A percentile compares a stretch with the other conserved stretches of the same genome.
Conservation (phyloP, 768 basidiomycete species). For the Pleurotus salmoneostramineus region DNA sequence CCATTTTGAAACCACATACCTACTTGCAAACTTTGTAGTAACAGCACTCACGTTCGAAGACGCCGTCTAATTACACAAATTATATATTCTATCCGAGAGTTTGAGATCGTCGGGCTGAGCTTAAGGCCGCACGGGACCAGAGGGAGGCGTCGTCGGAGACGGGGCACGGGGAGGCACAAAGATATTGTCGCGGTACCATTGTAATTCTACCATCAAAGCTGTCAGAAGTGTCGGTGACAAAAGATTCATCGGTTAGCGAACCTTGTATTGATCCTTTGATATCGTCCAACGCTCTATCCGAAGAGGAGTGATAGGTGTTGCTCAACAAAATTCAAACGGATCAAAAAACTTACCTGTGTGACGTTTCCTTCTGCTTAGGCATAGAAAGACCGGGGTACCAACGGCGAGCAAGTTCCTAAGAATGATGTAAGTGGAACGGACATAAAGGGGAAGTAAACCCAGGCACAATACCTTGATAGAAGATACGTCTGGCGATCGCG, state of each 20-base stretch:
- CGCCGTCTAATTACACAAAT: not conserved
- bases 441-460: not conserved
- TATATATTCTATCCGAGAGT: not conserved
- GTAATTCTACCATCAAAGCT: slow-evolving; percentile 49
- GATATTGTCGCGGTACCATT: slow-evolving; percentile 75
- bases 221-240: not conserved
- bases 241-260: not conserved
- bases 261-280: slow-evolving; percentile 54
- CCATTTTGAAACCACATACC: not conserved
- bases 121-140: not conserved
- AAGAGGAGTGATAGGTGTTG: not conserved
- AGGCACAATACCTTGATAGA: slow-evolving; percentile 60
- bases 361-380: slow-evolving; percentile 32
- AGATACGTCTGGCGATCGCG: slow-evolving; percentile 61
- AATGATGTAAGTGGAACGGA: not conserved
- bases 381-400: slow-evolving; percentile 53
- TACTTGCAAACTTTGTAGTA: slow-evolving; percentile 7
- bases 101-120: not conserved
- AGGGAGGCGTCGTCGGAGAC: not conserved
- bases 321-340: not conserved
- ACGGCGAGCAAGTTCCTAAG: slow-evolving; percentile 66
- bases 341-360: slow-evolving; percentile 48
- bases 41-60: not conserved
- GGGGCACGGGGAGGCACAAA: slow-evolving; percentile 40
- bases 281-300: slow-evolving; percentile 73